Conservation (phyloP, 2,329 filamentous ascomycete genomes). For the Microcera coccophila region DNA sequence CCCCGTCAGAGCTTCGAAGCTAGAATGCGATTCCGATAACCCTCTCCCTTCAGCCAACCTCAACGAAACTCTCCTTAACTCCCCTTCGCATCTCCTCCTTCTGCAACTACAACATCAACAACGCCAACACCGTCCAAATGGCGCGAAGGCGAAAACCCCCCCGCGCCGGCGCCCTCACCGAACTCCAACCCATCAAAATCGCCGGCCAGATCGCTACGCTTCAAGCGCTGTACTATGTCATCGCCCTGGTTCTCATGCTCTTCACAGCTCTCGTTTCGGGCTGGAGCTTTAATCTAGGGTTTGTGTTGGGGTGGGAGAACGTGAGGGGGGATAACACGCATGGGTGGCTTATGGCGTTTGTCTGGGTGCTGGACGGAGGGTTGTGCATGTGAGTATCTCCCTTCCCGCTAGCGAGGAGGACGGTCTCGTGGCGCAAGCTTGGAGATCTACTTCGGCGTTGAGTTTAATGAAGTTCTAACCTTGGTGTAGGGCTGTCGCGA, state of each 20-base stretch:
- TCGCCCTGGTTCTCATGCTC: slow-evolving; percentile 49
- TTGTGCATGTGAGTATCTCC: slow-evolving; percentile 45
- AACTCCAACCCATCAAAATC: slow-evolving; percentile 59
- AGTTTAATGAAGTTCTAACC: no score
- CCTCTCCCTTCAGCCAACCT: background rate
- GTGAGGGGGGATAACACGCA: slow-evolving; percentile 59
- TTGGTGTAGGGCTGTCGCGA: slow-evolving; percentile 69
- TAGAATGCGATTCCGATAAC: background rate
- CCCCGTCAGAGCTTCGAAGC: background rate
- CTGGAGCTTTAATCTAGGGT: slow-evolving; percentile 47
- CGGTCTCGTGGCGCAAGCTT: background rate
- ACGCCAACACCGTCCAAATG: slow-evolving; percentile 36
- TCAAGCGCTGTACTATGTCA: slow-evolving; percentile 54
- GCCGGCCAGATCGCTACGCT: slow-evolving; percentile 55
- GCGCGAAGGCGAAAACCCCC: slow-evolving; percentile 55
- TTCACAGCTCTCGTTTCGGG: slow-evolving; percentile 59
- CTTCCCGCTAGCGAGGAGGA: slow-evolving; percentile 8
- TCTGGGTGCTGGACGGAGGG: slow-evolving; percentile 55
- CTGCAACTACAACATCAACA: background rate
- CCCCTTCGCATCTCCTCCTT: background rate
- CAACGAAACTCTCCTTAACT: no score
- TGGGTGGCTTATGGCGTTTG: slow-evolving; percentile 56
- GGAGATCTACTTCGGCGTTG: background rate
- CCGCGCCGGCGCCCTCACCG: slow-evolving; percentile 56
- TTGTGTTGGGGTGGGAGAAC: slow-evolving; percentile 56